Conservation (phyloP, 2,329 filamentous ascomycete genomes). For the Fusarium nodosum region DNA sequence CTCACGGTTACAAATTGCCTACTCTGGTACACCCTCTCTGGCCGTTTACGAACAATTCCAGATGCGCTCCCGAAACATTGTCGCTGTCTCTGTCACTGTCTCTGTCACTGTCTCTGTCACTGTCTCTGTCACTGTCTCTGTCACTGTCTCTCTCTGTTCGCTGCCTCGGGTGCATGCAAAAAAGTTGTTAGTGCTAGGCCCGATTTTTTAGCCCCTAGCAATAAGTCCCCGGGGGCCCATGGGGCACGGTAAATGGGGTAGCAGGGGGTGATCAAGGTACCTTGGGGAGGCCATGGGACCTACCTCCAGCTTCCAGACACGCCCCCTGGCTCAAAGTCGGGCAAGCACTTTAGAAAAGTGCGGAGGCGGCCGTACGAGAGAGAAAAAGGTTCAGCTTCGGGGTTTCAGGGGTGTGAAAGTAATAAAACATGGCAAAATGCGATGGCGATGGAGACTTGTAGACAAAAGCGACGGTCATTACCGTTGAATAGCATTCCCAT, state of each 20-base stretch:
- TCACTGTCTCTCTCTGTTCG: too few relatives aligned
- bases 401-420: slow-evolving; percentile 6
- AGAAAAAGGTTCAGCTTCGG: too few relatives aligned
- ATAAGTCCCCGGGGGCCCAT: slow-evolving; percentile 37
- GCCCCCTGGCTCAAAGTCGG: neutral
- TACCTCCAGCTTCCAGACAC: neutral
- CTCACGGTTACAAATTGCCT: slow-evolving; percentile 30
- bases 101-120: too few relatives aligned
- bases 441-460: neutral
- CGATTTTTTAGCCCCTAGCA: slow-evolving; percentile 1
- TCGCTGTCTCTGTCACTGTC: too few relatives aligned
- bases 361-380: slow-evolving; percentile 26
- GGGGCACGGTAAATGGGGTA: slow-evolving; percentile 40
- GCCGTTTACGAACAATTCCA: slow-evolving; percentile 37
- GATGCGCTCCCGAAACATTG: too few relatives aligned
- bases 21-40: slow-evolving; percentile 28
- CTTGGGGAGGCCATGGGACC: slow-evolving; percentile 6
- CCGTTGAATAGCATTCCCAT: slow-evolving; percentile 6
- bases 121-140: neutral
- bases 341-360: slow-evolving; percentile 7
- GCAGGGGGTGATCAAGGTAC: slow-evolving; percentile 4
- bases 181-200: slow-evolving; percentile 1
- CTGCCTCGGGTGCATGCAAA: slow-evolving; percentile 11
- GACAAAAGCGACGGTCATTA: neutral
- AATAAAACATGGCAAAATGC: slow-evolving; percentile 29